A percentile compares a stretch with the other conserved stretches of the same genome.
These are phyloP conservation scores for Naganishia vishniacii DNA, from an alignment of 768 basidiomycete genomes.

Conservation along the genomic window DNA sequence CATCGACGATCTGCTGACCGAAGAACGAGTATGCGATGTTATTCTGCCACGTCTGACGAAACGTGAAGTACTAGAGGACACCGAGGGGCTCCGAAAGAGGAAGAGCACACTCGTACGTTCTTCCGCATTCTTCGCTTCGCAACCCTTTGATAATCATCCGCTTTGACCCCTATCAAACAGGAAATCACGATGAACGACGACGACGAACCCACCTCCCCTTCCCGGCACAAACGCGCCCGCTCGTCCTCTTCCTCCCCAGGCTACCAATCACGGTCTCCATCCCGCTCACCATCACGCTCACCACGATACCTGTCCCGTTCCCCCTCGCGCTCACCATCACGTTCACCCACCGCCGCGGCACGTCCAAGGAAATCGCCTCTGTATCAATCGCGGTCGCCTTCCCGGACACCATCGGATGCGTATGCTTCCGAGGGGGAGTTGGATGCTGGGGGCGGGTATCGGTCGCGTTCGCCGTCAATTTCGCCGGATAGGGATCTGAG, in stretches of 20 bases:
- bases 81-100: constrained; percentile 76
- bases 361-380: not conserved
- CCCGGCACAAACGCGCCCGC: not conserved
- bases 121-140: not conserved
- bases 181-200: constrained; percentile 17
- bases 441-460: constrained; percentile 4
- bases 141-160: no score
- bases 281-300: constrained; percentile 15
- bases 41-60: constrained; percentile 85
- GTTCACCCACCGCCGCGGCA: not conserved
- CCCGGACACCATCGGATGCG: constrained; percentile 23
- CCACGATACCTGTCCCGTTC: constrained; percentile 10
- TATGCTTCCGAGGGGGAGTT: constrained; percentile 24
- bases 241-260: not conserved
- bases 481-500: constrained; percentile 21
- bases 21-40: constrained; percentile 93
- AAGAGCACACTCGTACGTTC: constrained; percentile 68
- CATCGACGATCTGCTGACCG: constrained; percentile 70
- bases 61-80: constrained; percentile 82
- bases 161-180: not conserved
- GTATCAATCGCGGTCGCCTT: not conserved
- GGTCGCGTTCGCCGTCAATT: constrained; percentile 10
- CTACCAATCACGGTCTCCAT: not conserved
- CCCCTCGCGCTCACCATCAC: not conserved
- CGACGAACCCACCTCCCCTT: not conserved